Percentiles rank a stretch among this genome's conserved stretches.
Conservation (phyloP, 176 grass and related monocot species). For the Guadua angustifolia region DNA sequence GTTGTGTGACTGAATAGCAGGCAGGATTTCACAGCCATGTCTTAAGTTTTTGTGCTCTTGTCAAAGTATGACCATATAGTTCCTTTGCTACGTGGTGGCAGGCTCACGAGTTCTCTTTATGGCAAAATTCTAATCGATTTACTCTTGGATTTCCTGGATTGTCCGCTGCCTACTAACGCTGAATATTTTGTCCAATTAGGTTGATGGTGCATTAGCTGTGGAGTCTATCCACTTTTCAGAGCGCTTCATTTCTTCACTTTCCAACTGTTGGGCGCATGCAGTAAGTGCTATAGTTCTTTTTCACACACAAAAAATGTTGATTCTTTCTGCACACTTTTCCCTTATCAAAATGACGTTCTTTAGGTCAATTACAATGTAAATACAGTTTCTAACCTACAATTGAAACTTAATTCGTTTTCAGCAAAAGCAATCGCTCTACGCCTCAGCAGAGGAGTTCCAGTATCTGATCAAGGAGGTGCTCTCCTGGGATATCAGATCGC, state of each 20-base stretch:
- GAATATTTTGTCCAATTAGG: slow-evolving; percentile 47
- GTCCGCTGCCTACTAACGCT: slow-evolving; percentile 21
- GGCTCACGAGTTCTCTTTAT: not conserved
- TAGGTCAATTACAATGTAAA: not conserved
- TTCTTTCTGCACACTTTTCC: not conserved
- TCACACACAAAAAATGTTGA: not conserved
- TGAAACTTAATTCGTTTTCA: slow-evolving; percentile 45
- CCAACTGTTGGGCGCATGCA: slow-evolving; percentile 58
- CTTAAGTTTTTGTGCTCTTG: not conserved
- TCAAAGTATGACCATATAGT: slow-evolving; percentile 3
- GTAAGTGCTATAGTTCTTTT: slow-evolving; percentile 57
- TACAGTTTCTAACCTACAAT: not conserved
- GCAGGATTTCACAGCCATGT: not conserved
- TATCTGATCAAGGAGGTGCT: slow-evolving; percentile 76
- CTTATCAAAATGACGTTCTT: not conserved
- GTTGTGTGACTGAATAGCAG: too few relatives aligned
- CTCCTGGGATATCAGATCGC: slow-evolving; percentile 85
- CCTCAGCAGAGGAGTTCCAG: slow-evolving; percentile 70
- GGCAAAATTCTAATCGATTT: not conserved
- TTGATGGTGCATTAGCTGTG: slow-evolving; percentile 61
- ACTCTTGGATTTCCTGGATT: not conserved
- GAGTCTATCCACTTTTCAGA: slow-evolving; percentile 67
- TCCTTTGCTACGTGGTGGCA: not conserved
- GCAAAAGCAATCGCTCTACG: slow-evolving; percentile 67
- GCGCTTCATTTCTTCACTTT: slow-evolving; percentile 64